phyloP scores from a whole-genome alignment of 2,329 filamentous ascomycete species.

The Ophiostoma himal-ulmi region DNA sequence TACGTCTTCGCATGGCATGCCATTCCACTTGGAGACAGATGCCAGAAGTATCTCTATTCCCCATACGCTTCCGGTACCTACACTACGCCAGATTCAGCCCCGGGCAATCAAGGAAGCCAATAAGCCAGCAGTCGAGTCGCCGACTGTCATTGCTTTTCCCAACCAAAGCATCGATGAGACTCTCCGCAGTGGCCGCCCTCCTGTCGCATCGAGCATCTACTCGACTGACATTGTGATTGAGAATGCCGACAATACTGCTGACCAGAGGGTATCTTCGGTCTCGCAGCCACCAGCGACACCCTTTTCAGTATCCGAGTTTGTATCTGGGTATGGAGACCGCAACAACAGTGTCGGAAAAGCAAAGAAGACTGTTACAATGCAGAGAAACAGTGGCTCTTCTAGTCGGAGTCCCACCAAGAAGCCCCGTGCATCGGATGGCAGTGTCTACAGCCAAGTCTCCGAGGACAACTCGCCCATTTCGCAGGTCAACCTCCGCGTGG shows the following conservation, averaged over 20 bases:
- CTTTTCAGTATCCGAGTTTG: conserved; percentile 40
- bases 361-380: conserved; percentile 27
- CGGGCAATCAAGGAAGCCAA: neutral
- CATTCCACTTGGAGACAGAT: conserved; percentile 50
- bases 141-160: conserved; percentile 37
- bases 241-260: conserved; percentile 44
- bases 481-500: conserved; percentile 70
- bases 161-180: neutral
- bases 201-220: conserved; percentile 40
- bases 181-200: neutral
- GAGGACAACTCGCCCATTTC: conserved; percentile 58
- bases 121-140: conserved; percentile 41
- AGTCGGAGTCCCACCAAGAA: conserved; percentile 19
- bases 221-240: conserved; percentile 51
- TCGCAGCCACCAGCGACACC: conserved; percentile 38
- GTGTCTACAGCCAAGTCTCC: conserved; percentile 43
- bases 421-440: conserved; percentile 40
- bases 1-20: conserved; percentile 50
- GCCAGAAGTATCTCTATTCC: neutral
- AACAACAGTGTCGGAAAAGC: conserved; percentile 25
- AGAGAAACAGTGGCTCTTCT: conserved; percentile 33
- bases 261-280: conserved; percentile 29
- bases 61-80: neutral
- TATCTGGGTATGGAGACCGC: conserved; percentile 38
- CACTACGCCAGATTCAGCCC: neutral